Evolutionary conservation across 192 early-diverging fungal species (phyloP).

Genomic region (Entomortierella chlamydospora): DNA sequence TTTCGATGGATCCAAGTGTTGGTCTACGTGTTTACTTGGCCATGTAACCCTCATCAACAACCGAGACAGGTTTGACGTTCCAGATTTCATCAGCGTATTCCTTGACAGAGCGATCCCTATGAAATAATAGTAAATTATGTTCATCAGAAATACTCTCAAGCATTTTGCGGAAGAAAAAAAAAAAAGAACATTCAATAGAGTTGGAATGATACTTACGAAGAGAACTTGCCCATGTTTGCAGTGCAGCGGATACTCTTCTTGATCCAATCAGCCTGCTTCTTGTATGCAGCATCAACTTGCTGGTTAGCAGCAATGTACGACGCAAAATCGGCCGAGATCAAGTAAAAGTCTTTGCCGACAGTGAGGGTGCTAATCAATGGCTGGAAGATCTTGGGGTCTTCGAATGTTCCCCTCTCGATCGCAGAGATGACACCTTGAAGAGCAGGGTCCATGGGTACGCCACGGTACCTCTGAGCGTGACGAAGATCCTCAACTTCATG

Average conservation of each 20-base stretch:
- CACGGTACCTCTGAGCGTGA: constrained; percentile 87
- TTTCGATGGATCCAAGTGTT: neutral
- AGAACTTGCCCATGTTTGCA: constrained; percentile 96
- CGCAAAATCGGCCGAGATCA: constrained; percentile 88
- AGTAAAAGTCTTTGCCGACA: constrained; percentile 89
- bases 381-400: constrained; percentile 81
- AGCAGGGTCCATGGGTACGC: constrained; percentile 79
- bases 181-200: neutral
- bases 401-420: constrained; percentile 87
- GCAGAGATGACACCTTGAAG: constrained; percentile 84
- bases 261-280: constrained; percentile 86
- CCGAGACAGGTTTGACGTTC: constrained; percentile 74
- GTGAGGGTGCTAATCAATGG: constrained; percentile 84
- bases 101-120: constrained; percentile 81
- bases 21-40: neutral
- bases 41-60: constrained; percentile 42
- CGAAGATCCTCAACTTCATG: constrained; percentile 95
- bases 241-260: constrained; percentile 91
- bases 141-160: no score
- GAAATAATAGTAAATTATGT: no score
- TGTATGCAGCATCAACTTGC: constrained; percentile 87
- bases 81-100: constrained; percentile 96
- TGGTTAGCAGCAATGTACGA: constrained; percentile 85
- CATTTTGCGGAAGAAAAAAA: no score
- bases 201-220: constrained; percentile 55